Conservation (phyloP, 2,329 filamentous ascomycete genomes). For the Fusarium verticillioides region DNA sequence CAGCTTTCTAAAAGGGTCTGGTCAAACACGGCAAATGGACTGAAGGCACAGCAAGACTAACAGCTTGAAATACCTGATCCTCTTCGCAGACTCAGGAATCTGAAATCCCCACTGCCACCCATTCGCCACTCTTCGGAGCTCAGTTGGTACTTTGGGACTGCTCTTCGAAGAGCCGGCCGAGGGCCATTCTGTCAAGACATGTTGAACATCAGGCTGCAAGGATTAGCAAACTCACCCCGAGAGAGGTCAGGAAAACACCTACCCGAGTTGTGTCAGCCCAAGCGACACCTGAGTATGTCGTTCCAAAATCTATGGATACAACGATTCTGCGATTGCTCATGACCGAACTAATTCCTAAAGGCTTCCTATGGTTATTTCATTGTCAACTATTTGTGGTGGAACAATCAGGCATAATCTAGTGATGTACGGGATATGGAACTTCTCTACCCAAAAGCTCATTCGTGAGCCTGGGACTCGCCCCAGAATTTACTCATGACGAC, state of each 20-base stretch:
- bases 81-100: constrained; percentile 55
- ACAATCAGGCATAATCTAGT: constrained; percentile 27
- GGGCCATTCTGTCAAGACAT: constrained; percentile 59
- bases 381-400: constrained; percentile 33
- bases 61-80: constrained; percentile 61
- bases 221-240: constrained; percentile 37
- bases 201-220: constrained; percentile 52
- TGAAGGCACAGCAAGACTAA: constrained; percentile 45
- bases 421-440: constrained; percentile 18
- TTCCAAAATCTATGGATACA: constrained; percentile 67
- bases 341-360: constrained; percentile 27
- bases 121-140: constrained; percentile 55
- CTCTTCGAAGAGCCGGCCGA: constrained; percentile 47
- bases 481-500: constrained; percentile 28
- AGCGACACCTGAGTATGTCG: constrained; percentile 66
- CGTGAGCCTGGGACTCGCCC: constrained; percentile 28
- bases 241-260: constrained; percentile 33
- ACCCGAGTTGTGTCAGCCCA: constrained; percentile 59
- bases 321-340: constrained; percentile 57
- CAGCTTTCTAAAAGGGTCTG: constrained; percentile 46
- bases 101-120: constrained; percentile 63
- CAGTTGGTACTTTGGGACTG: constrained; percentile 61
- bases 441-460: constrained; percentile 21
- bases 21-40: constrained; percentile 21
- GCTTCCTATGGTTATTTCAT: constrained; percentile 35